These are phyloP conservation scores for Cytospora leucostoma DNA, from an alignment of 2,329 filamentous ascomycete genomes.

Conservation along the genomic window DNA sequence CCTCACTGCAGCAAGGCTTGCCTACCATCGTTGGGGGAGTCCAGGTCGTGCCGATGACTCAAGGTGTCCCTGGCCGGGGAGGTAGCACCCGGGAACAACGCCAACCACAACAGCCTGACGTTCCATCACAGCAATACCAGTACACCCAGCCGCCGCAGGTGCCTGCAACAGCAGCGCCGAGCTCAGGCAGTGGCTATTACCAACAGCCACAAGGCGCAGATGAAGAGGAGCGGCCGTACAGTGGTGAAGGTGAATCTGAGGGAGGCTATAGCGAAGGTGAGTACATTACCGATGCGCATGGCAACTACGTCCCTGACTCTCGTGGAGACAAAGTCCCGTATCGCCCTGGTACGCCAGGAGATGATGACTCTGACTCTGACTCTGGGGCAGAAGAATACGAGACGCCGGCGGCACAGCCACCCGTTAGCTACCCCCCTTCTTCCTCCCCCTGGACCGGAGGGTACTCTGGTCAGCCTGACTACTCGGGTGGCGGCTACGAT, in stretches of 20 bases:
- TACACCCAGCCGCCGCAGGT: slow-evolving; percentile 35
- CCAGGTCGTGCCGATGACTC: slow-evolving; percentile 91
- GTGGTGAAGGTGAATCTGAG: slow-evolving; percentile 55
- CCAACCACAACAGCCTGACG: slow-evolving; percentile 32
- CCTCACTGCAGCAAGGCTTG: slow-evolving; percentile 82
- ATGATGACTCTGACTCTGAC: slow-evolving; percentile 55
- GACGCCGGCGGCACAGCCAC: slow-evolving; percentile 48
- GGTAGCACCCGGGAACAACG: slow-evolving; percentile 46
- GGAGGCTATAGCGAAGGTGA: slow-evolving; percentile 69
- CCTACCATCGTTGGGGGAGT: slow-evolving; percentile 90
- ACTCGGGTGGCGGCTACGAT: slow-evolving; percentile 66
- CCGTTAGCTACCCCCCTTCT: slow-evolving; percentile 40
- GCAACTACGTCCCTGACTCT: slow-evolving; percentile 62
- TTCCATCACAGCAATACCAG: slow-evolving; percentile 30
- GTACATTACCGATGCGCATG: slow-evolving; percentile 65
- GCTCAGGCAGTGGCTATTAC: slow-evolving; percentile 43
- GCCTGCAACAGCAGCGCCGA: slow-evolving; percentile 41
- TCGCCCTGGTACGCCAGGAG: slow-evolving; percentile 47
- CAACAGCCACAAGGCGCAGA: slow-evolving; percentile 46
- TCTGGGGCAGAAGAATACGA: slow-evolving; percentile 59
- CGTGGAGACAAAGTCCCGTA: slow-evolving; percentile 61
- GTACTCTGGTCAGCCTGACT: slow-evolving; percentile 56
- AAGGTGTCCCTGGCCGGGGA: slow-evolving; percentile 62
- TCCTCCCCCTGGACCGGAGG: slow-evolving; percentile 46
- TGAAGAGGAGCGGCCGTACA: slow-evolving; percentile 46